Evolutionary conservation across 2,329 filamentous ascomycete genomes (phyloP).

Genomic region (Daldinia sp.): DNA sequence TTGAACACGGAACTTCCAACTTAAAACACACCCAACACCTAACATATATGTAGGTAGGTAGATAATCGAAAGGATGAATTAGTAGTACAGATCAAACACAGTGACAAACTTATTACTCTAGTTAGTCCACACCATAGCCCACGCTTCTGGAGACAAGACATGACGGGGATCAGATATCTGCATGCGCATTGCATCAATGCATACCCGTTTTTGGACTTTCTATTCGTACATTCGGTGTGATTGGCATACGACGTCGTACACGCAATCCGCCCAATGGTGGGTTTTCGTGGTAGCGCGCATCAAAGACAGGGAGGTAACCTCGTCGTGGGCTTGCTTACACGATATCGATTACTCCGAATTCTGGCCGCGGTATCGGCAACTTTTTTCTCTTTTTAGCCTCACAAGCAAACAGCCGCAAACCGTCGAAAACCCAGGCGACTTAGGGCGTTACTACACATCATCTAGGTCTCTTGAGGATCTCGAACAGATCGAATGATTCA

Average conservation of each 20-base stretch:
- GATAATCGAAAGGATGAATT: not conserved
- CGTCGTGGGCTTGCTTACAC: slow-evolving; percentile 12
- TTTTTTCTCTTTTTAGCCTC: slow-evolving; percentile 3
- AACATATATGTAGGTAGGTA: no score
- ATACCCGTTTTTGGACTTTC: slow-evolving; percentile 24
- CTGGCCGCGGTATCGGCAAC: slow-evolving; percentile 30
- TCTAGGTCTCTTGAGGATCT: slow-evolving; percentile 5
- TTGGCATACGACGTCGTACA: slow-evolving; percentile 24
- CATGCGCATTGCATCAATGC: slow-evolving; percentile 29
- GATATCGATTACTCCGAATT: slow-evolving; percentile 22
- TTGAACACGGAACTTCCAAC: not conserved
- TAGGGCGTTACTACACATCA: slow-evolving; percentile 9
- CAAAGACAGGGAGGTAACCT: slow-evolving; percentile 7
- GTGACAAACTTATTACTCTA: not conserved
- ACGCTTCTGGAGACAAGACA: slow-evolving; percentile 13
- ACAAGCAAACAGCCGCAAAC: not conserved
- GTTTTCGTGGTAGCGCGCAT: slow-evolving; percentile 4
- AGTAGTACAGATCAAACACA: not conserved
- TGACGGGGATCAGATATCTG: slow-evolving; percentile 6
- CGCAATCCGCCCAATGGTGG: slow-evolving; percentile 17
- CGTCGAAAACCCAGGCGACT: not conserved
- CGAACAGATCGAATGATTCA: slow-evolving; percentile 18
- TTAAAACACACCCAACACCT: not conserved
- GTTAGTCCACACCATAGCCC: no score
- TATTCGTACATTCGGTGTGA: not conserved